Evolutionary conservation across 2,329 filamentous ascomycete genomes (phyloP).

Genomic region (Aspergillus glaucus): DNA sequence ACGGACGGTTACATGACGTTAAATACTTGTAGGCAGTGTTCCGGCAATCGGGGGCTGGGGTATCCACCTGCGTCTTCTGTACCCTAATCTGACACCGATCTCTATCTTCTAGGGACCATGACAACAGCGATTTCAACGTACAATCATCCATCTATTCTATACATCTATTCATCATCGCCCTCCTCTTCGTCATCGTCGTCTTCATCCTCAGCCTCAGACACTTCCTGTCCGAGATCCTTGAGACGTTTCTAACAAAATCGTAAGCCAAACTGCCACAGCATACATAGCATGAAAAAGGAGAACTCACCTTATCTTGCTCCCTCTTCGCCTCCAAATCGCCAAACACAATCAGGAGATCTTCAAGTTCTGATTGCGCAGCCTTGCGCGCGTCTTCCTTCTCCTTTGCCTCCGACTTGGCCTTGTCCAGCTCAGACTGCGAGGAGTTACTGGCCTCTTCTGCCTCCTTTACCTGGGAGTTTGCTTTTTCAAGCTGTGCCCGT

Average conservation of each 20-base stretch:
- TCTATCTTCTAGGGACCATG: too few species aligned
- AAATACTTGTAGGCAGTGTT: too few species aligned
- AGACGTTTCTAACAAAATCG: slow-evolving; percentile 51
- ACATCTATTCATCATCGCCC: slow-evolving; percentile 39
- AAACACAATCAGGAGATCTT: slow-evolving; percentile 76
- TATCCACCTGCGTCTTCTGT: too few species aligned
- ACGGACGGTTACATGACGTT: too few species aligned
- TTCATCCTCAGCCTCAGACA: slow-evolving; percentile 71
- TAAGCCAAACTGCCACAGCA: slow-evolving; percentile 7
- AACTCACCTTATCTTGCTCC: slow-evolving; percentile 63
- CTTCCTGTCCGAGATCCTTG: slow-evolving; percentile 59
- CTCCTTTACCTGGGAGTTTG: slow-evolving; percentile 36
- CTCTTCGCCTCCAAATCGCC: slow-evolving; percentile 73
- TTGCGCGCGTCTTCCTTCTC: slow-evolving; percentile 58
- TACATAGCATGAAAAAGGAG: background rate
- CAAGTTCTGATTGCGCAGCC: slow-evolving; percentile 64
- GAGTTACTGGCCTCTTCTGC: slow-evolving; percentile 50
- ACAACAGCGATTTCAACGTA: too few species aligned
- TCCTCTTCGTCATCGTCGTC: slow-evolving; percentile 53
- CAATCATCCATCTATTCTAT: background rate
- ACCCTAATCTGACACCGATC: too few species aligned
- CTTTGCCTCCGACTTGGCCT: slow-evolving; percentile 25
- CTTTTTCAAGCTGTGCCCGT: slow-evolving; percentile 14
- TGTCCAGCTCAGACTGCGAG: slow-evolving; percentile 22
- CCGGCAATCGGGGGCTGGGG: too few species aligned